Base-by-base conservation (phyloP, 208 protist species). In the Leishmania mexicana region DNA sequence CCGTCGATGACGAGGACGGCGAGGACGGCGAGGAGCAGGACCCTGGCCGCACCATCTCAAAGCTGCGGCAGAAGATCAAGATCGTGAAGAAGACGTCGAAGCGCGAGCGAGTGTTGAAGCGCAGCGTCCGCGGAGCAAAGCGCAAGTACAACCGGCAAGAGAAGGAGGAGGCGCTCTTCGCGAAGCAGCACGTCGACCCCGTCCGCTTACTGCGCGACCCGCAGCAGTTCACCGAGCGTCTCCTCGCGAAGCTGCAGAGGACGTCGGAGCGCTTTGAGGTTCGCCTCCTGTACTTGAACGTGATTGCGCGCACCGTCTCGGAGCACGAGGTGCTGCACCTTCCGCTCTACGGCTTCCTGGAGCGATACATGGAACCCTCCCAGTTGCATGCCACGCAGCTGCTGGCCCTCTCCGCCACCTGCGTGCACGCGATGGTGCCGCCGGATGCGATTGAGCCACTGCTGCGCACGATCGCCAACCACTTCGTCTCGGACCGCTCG, bases 201-300 rank as follows among this genome's bases (percentile, higher is more conserved):
- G 91, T 99, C 64, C 92, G 98, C 4, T 89, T 99, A 40, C 90
- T 99, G 51, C 96, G 99, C 64, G 95, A 99, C 80, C 98, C 99
- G 35, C 98, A 99, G 83, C 94, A 96, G 76, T 98, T 98, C 85
- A 90, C 98, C 10, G 98, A 99, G 83, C 95, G 96, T 49, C 87
- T 99, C 24, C 92, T 99, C n/a, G 89, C 87, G 21, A 88, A 96
- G 68, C 92, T 99, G 13, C 96, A 98, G 58, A 93, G 92, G 51
- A 97, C 95, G 19, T 98, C 91, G 13, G 98, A 99, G 79, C 90
- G 93, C 17, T 99, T 99, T 85, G 98, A 99, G 64, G 87, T 99
- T 28, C 92, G 98, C 49, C 79, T 99, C 11, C 85, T 99, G 45
- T 98, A 98, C 79, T 94, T 99, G 79, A 99, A 99, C 81, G 94